These are phyloP conservation scores for Trichophyton equinum DNA, from an alignment of 2,329 filamentous ascomycete genomes.

Conservation along the genomic window DNA sequence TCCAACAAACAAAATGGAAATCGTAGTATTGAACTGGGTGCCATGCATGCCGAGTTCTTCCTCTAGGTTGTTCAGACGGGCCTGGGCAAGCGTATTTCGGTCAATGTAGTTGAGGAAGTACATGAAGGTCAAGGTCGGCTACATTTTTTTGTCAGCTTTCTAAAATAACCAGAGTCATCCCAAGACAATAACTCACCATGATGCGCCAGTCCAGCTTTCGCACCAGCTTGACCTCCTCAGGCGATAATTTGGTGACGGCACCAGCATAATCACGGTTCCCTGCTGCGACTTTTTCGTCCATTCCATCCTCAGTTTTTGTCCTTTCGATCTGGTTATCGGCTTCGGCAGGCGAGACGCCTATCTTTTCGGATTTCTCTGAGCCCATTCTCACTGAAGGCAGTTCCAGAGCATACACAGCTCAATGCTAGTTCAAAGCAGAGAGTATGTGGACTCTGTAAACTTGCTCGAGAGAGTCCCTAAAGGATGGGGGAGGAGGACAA, in stretches of 20 bases:
- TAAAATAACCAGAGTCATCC: slow-evolving; percentile 32
- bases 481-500: background rate
- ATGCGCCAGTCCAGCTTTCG: slow-evolving; percentile 33
- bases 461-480: background rate
- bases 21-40: slow-evolving; percentile 34
- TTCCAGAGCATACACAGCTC: background rate
- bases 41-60: slow-evolving; percentile 33
- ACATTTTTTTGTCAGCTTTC: background rate
- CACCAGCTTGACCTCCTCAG: slow-evolving; percentile 30
- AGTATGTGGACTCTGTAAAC: background rate
- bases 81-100: slow-evolving; percentile 15
- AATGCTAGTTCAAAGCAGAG: background rate
- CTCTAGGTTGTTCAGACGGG: slow-evolving; percentile 14
- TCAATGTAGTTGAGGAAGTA: slow-evolving; percentile 19
- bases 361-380: background rate
- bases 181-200: slow-evolving; percentile 50
- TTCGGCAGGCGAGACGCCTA: background rate
- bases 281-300: background rate
- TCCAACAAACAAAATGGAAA: slow-evolving; percentile 34
- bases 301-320: background rate
- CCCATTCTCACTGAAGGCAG: background rate
- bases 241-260: slow-evolving; percentile 29
- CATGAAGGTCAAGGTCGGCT: slow-evolving; percentile 19
- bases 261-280: slow-evolving; percentile 28
- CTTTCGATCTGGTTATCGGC: background rate